These are phyloP conservation scores for Moricandia arvensis DNA, from an alignment of 345 rosid species.

Conservation along the genomic window DNA sequence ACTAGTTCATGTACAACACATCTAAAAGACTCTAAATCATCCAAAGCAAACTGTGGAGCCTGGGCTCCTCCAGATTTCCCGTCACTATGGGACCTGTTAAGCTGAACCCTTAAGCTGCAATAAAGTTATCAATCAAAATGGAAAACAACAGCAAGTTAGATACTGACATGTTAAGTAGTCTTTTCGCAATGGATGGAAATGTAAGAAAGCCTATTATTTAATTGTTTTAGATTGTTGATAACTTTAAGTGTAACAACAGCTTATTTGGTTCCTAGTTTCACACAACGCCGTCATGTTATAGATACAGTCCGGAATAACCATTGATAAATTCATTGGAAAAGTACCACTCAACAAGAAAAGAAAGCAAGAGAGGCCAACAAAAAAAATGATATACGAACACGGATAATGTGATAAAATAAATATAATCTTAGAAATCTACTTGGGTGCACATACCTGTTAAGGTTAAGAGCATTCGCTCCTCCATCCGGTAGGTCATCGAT, in stretches of 20 bases:
- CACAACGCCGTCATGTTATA: too few relatives aligned
- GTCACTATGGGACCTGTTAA: conserved; percentile 53
- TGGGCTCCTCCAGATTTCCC: conserved; percentile 49
- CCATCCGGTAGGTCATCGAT: conserved; percentile 90
- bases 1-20: conserved; percentile 55
- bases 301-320: too few relatives aligned
- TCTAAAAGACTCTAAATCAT: conserved; percentile 50
- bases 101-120: conserved; percentile 79
- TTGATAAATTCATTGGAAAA: neutral
- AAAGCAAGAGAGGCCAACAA: conserved; percentile 25
- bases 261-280: neutral
- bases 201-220: conserved; percentile 8
- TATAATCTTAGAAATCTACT: neutral
- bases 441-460: conserved; percentile 57
- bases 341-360: neutral
- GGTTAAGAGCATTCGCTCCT: conserved; percentile 83
- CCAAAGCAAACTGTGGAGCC: conserved; percentile 54
- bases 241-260: too few relatives aligned
- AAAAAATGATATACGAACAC: neutral
- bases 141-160: conserved; percentile 19
- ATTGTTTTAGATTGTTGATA: too few relatives aligned
- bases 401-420: conserved; percentile 1
- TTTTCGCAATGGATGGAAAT: neutral
- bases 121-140: conserved; percentile 15
- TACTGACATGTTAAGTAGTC: neutral